Conservation (phyloP, 345 rosid genomes). For the Aethionema arabicum region DNA sequence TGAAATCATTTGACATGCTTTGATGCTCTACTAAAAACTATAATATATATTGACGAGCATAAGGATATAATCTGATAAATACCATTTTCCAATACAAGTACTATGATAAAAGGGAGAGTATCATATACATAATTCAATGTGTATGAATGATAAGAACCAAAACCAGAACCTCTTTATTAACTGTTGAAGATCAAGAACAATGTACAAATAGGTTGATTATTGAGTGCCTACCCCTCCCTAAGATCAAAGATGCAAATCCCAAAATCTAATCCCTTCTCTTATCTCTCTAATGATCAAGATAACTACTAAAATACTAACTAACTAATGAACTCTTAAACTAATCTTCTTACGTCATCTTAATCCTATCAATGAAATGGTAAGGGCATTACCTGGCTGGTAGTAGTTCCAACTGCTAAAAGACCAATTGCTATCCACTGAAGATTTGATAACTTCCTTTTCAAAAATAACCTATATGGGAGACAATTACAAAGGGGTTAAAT, state of each 20-base stretch:
- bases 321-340: no score
- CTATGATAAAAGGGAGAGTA: not conserved
- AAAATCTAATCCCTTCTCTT: no score
- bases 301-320: no score
- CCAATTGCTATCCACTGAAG: conserved; percentile 88
- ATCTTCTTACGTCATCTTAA: no score
- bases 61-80: conserved; percentile 3
- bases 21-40: not conserved
- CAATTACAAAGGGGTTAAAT: not conserved
- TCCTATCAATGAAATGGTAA: no score
- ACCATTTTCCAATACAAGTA: not conserved
- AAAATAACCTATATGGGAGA: conserved; percentile 48
- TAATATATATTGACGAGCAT: not conserved
- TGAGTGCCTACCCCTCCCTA: no score
- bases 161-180: no score
- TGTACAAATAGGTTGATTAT: no score
- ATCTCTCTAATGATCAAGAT: no score
- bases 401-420: conserved; percentile 84
- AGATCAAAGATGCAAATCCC: no score
- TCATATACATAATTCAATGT: not conserved
- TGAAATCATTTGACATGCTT: not conserved
- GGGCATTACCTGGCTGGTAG: conserved; percentile 75
- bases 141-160: no score
- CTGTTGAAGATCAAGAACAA: no score
- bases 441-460: conserved; percentile 64